Conservation (phyloP, 192 early-diverging fungal genomes). For the Coemansia sp. region DNA sequence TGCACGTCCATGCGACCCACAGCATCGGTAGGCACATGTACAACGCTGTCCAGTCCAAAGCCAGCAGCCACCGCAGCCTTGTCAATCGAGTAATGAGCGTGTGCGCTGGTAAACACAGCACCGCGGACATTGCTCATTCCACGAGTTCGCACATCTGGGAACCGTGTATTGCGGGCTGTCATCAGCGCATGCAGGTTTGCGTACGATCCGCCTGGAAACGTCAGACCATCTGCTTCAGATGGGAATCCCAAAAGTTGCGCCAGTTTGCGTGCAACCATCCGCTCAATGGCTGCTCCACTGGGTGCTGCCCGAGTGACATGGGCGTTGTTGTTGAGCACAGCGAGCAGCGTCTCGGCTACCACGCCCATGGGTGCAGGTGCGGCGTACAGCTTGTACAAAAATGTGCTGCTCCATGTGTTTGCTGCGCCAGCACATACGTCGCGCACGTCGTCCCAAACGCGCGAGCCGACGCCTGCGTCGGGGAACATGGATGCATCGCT, state of each 20-base stretch:
- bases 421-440: constrained; percentile 20
- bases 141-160: constrained; percentile 59
- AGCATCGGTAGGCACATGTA: constrained; percentile 64
- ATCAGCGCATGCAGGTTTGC: constrained; percentile 76
- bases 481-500: neutral
- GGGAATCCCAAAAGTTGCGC: constrained; percentile 32
- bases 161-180: constrained; percentile 67
- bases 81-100: constrained; percentile 75
- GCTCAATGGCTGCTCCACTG: constrained; percentile 69
- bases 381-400: constrained; percentile 83
- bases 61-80: constrained; percentile 73
- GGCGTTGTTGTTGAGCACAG: constrained; percentile 72
- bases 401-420: constrained; percentile 66
- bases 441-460: constrained; percentile 45
- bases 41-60: constrained; percentile 66
- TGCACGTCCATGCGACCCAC: constrained; percentile 61
- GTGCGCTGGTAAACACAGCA: constrained; percentile 69
- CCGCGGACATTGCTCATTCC: constrained; percentile 47
- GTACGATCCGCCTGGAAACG: constrained; percentile 73
- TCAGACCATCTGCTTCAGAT: constrained; percentile 59
- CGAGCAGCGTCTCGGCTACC: constrained; percentile 66
- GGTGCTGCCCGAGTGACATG: constrained; percentile 79
- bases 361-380: constrained; percentile 74
- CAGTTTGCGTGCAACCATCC: constrained; percentile 54
- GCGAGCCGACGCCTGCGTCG: neutral